Evolutionary conservation across 805 yeast genomes (phyloP), one percentile per base, ranked within the genome.

Genomic region (Cyberlindnera xishuangbannaensis): DNA sequence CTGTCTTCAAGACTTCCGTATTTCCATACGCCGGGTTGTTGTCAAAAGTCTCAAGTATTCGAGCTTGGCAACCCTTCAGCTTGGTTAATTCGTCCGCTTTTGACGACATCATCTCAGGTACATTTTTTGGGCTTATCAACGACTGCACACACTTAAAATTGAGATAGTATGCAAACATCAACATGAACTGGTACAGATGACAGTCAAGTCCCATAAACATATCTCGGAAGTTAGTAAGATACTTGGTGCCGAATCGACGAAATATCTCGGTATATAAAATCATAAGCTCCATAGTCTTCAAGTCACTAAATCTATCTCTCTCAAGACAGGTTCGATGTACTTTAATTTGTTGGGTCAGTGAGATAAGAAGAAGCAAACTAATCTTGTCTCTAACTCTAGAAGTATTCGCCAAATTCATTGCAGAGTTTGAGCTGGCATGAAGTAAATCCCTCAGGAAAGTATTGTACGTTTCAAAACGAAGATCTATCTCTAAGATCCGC

Each of bases 131-230:
- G n/a, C 29, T 13, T 18, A 39, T 13, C 4, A 39, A 14, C 3
- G 39, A 24, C 4, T 30, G 27, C n/a, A 45, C 43, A 6, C 34
- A 25, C 25, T 48, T 50, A 33, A 18, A 39, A 30, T 50, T 49
- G 17, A 50, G 15, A 28, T 38, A 47, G 33, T 40, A 48, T 27
- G 49, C 22, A 22, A 45, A 49, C 8, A 49, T 36, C 24, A 50
- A 18, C 7, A 46, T 14, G 27, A 38, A 44, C 23, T 47, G 55
- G 28, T 44, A 45, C 12, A 42, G 10, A 18, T 43, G 23, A 32
- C 53, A 50, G 16, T 49, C 53, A 10, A 44, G 16, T 0, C 33
- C 21, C 1, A 48, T 32, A 16, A 44, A 44, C 12, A 25, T 30
- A 19, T 41, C 42, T n/a, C 48, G 30, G 5, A 46, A 10, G 16